These are phyloP conservation scores for Daldinia bambusicola DNA, from an alignment of 495 filamentous ascomycete species.

Conservation along the genomic window DNA sequence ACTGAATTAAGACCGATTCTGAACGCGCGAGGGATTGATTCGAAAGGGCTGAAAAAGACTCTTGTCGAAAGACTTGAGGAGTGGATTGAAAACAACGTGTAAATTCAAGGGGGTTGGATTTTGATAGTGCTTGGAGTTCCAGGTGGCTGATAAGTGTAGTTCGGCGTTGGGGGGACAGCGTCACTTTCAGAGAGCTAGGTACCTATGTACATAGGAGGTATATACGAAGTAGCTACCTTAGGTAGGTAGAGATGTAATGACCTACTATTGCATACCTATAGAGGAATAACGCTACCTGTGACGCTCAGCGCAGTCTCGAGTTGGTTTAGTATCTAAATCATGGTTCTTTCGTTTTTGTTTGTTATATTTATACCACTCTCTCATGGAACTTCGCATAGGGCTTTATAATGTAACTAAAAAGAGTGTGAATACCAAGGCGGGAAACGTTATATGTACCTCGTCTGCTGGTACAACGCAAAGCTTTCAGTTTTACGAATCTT, in stretches of 20 bases:
- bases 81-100: conserved; percentile 71
- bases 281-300: not conserved
- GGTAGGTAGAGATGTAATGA: not conserved
- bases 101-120: conserved; percentile 13
- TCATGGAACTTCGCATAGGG: too few species aligned
- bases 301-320: not conserved
- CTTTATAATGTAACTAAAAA: not conserved
- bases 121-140: not conserved
- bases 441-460: too few species aligned
- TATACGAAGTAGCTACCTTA: too few species aligned
- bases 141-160: not conserved
- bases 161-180: conserved; percentile 1
- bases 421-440: too few species aligned
- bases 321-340: not conserved
- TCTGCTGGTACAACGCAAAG: too few species aligned
- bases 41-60: conserved; percentile 79
- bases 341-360: not conserved
- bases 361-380: not conserved
- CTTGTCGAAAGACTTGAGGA: conserved; percentile 81
- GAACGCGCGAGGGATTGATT: conserved; percentile 66
- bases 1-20: conserved; percentile 75
- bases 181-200: not conserved
- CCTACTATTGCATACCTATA: not conserved
- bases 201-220: too few species aligned
- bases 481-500: not conserved